Evolutionary conservation across 23 red algal species (phyloP), one percentile per base, ranked within the genome.

Genomic region (Gracilaria vermiculophylla): DNA sequence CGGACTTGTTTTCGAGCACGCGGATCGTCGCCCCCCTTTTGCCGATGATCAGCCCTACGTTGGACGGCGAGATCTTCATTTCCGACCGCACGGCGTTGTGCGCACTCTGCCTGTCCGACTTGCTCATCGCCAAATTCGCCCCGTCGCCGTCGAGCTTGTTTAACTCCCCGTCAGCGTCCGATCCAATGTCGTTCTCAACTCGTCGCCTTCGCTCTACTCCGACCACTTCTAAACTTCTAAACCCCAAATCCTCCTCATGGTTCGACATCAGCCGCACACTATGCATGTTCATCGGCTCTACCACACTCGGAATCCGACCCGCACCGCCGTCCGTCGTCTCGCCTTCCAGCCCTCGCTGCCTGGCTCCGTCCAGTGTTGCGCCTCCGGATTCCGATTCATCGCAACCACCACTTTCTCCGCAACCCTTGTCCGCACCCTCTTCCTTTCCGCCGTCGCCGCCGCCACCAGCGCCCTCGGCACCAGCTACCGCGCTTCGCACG

Each of bases 41-140:
- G 41, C 94, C 94, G 52, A 96, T 96, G 40, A 96, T 78, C 41
- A 83, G 35, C 14, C 94, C 94, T 25, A 96, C 94, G 42, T 96
- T 96, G 70, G 81, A 79, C 36, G 83, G 54, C 23, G 85, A 86
- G 34, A 96, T 74, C 70, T 78, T 66, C 90, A 93, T 69, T 21
- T 80, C 32, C 35, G 52, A 34, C 8, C 32, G 34, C 19, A 80
- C 56, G 11, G 6, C 20, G 2, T 21, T 43, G 64, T 70, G 5
- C 5, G 34, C 37, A 3, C 64, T 14, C 16, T 35, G 10, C 34
- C 64, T 12, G 3, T 34, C 64, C 64, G 64, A 32, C 34, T 17
- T 12, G 6, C 33, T 13, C 64, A 12, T 23, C 64, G n/a, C 64
- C 10, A 7, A 32, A 13, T 13, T 66, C 61, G 61, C 61, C 23